Conservation (phyloP, 495 filamentous ascomycete genomes). For the Neurospora intermedia region DNA sequence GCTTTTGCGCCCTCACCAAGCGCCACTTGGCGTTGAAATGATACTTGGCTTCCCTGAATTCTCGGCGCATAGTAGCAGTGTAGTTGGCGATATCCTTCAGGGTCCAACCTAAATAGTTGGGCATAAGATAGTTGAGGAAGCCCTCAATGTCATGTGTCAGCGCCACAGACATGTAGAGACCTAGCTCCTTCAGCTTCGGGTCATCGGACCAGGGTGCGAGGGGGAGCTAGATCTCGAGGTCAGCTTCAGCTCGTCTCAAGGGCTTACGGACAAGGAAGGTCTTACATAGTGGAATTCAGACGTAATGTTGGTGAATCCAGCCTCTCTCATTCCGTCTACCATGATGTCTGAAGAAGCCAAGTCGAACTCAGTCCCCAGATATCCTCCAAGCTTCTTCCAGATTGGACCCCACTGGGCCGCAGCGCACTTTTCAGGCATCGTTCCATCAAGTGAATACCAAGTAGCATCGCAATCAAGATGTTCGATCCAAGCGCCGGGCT, state of each 20-base stretch:
- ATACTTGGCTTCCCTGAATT: background rate
- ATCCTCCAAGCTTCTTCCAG: background rate
- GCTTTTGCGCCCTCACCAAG: background rate
- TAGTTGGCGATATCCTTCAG: background rate
- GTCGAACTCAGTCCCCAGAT: background rate
- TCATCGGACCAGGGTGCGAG: background rate
- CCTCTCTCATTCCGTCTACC: background rate
- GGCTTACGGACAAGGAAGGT: background rate
- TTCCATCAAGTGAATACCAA: background rate
- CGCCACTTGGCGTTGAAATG: background rate
- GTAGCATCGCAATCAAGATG: constrained; percentile 3
- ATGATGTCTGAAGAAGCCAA: background rate
- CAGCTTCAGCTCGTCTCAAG: background rate
- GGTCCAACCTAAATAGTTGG: background rate
- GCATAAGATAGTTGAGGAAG: background rate
- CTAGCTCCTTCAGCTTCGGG: background rate
- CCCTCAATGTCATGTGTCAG: background rate
- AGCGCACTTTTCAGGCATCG: background rate
- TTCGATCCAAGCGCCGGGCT: constrained; percentile 27
- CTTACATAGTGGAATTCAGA: background rate
- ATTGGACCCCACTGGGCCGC: background rate
- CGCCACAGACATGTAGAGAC: background rate
- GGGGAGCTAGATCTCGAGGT: background rate
- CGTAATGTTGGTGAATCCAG: background rate
- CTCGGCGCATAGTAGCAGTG: background rate